Conservation (phyloP, 805 yeast species). For the Wilhelminamyces savonicus region DNA sequence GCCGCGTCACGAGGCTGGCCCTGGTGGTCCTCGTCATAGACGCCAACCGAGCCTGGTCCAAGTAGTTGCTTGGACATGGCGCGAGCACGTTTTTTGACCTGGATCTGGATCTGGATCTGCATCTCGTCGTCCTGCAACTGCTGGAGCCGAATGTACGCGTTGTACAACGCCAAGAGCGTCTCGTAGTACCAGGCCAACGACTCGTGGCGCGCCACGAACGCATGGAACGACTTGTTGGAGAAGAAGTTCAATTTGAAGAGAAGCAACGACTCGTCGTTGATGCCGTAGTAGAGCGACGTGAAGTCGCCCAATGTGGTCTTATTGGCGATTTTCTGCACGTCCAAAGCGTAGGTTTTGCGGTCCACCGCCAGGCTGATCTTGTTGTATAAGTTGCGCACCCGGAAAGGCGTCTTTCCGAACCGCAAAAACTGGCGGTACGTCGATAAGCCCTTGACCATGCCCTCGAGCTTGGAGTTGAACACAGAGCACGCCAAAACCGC, state of each 20-base stretch:
- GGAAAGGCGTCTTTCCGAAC: constrained; percentile 65
- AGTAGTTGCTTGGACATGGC: constrained; percentile 35
- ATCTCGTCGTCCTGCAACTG: constrained; percentile 42
- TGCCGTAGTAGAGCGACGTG: constrained; percentile 54
- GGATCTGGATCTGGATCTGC: constrained; percentile 50
- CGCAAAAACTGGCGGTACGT: constrained; percentile 63
- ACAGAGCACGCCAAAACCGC: constrained; percentile 31
- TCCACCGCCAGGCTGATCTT: constrained; percentile 20
- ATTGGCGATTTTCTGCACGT: constrained; percentile 21
- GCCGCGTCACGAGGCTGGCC: constrained; percentile 11
- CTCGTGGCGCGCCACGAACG: constrained; percentile 50
- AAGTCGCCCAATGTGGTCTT: constrained; percentile 45
- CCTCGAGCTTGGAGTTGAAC: constrained; percentile 35
- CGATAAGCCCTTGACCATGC: constrained; percentile 42
- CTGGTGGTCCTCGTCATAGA: constrained; percentile 2
- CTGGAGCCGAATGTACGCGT: constrained; percentile 39
- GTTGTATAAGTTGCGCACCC: constrained; percentile 31
- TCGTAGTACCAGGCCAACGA: constrained; percentile 65
- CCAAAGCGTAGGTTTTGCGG: constrained; percentile 1
- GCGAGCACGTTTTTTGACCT: constrained; percentile 53
- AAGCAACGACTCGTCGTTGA: constrained; percentile 58
- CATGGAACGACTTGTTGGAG: constrained; percentile 27
- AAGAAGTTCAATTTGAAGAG: constrained; percentile 49
- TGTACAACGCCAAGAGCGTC: constrained; percentile 50
- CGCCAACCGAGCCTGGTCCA: too few species aligned